A percentile compares a stretch with the other conserved stretches of the same genome.
phyloP scores from a whole-genome alignment of 106 monocot species.

The Dendrobium chrysotoxum region DNA sequence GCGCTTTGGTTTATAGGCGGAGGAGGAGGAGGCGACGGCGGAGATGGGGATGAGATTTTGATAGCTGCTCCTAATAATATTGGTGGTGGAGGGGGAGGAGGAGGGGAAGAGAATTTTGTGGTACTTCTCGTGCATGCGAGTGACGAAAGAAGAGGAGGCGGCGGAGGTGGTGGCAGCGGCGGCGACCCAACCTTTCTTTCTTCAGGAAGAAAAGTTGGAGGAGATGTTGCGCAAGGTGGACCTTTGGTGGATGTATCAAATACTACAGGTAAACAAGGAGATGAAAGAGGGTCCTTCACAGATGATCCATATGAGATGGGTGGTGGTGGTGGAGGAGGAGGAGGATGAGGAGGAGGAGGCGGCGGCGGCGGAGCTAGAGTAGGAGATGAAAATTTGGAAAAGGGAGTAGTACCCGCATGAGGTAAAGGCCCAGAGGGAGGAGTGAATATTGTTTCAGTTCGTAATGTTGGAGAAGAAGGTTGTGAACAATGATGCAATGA shows the following conservation, averaged over 20 bases:
- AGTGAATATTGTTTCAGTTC: background rate
- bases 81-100: too few species aligned
- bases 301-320: background rate
- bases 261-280: background rate
- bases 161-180: background rate
- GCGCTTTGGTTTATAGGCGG: background rate
- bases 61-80: too few species aligned
- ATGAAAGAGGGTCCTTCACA: background rate
- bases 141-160: background rate
- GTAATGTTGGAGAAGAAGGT: background rate
- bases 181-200: background rate
- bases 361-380: background rate
- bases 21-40: background rate
- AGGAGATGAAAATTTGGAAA: background rate
- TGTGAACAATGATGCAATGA: background rate
- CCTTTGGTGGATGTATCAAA: background rate
- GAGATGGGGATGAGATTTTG: background rate
- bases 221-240: background rate
- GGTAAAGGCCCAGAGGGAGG: background rate
- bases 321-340: background rate
- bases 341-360: background rate
- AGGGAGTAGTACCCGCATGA: background rate
- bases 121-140: too few species aligned
- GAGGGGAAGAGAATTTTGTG: too few species aligned
- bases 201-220: background rate